Conservation (phyloP, 495 filamentous ascomycete species). For the Echria macrotheca region DNA sequence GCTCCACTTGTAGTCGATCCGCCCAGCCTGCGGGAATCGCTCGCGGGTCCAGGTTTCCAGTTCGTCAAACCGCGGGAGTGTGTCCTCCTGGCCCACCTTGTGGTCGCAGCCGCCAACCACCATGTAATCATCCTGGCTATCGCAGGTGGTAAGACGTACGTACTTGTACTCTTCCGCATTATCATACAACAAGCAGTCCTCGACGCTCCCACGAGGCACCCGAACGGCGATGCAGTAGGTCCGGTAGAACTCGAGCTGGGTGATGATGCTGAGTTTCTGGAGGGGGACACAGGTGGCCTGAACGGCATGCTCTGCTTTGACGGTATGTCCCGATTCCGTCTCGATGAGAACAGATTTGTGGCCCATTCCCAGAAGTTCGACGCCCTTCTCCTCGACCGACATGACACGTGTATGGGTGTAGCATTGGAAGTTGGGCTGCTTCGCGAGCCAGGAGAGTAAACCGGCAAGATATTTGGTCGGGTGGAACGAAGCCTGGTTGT, state of each 20-base stretch:
- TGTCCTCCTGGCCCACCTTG: slow-evolving; percentile 53
- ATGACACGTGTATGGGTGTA: slow-evolving; percentile 47
- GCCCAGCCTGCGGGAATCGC: slow-evolving; percentile 46
- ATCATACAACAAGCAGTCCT: slow-evolving; percentile 54
- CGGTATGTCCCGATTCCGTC: slow-evolving; percentile 42
- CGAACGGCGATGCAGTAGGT: slow-evolving; percentile 56
- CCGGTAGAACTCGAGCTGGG: slow-evolving; percentile 45
- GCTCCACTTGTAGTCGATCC: slow-evolving; percentile 50
- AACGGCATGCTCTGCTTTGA: slow-evolving; percentile 44
- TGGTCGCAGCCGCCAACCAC: slow-evolving; percentile 57
- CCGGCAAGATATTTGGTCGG: slow-evolving; percentile 52
- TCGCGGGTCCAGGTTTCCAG: slow-evolving; percentile 48
- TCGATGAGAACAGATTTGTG: slow-evolving; percentile 36
- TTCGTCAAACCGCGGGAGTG: slow-evolving; percentile 35
- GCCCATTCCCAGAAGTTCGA: slow-evolving; percentile 30
- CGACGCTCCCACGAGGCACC: slow-evolving; percentile 43
- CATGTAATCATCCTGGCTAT: slow-evolving; percentile 50
- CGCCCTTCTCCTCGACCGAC: slow-evolving; percentile 42
- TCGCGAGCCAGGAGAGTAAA: slow-evolving; percentile 43
- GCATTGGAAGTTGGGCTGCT: slow-evolving; percentile 49
- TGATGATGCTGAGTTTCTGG: slow-evolving; percentile 48
- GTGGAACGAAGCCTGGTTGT: slow-evolving; percentile 53
- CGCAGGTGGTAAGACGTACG: slow-evolving; percentile 46
- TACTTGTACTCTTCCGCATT: slow-evolving; percentile 51
- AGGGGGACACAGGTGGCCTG: slow-evolving; percentile 53